Evolutionary conservation across 495 filamentous ascomycete genomes (phyloP).

Genomic region (Pyrenula aspistea): DNA sequence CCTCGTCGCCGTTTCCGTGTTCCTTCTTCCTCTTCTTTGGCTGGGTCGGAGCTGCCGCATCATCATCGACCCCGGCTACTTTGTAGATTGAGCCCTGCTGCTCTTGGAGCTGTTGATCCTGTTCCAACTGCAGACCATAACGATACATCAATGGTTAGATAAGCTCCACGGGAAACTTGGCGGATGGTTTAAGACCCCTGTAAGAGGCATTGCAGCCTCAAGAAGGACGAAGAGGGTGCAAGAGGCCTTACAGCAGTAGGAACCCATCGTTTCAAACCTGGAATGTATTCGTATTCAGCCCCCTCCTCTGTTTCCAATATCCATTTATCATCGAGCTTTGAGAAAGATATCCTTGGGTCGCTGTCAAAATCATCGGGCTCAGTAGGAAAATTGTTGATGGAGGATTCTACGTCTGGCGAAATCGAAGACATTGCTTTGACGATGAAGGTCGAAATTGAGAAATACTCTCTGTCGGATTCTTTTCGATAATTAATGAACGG

Average conservation of each 20-base stretch:
- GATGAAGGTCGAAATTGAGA: no score
- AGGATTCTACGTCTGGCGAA: conserved; percentile 2
- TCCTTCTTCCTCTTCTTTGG: conserved; percentile 65
- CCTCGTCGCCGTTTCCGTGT: conserved; percentile 44
- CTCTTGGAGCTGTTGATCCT: conserved; percentile 65
- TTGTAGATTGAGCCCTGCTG: conserved; percentile 69
- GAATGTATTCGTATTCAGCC: conserved; percentile 72
- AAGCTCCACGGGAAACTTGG: neutral
- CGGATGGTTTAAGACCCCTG: neutral
- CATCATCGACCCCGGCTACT: conserved; percentile 53
- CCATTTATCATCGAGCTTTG: conserved; percentile 65
- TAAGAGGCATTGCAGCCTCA: neutral
- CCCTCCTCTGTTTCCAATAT: conserved; percentile 78
- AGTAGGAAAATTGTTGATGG: conserved; percentile 45
- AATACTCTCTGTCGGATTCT: no score
- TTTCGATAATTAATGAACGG: no score
- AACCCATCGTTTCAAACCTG: conserved; percentile 64
- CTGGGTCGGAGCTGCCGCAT: conserved; percentile 37
- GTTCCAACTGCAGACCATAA: conserved; percentile 30
- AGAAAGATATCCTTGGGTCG: conserved; percentile 80
- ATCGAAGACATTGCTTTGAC: neutral
- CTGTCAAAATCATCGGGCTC: conserved; percentile 63
- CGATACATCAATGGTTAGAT: neutral
- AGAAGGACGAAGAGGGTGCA: neutral
- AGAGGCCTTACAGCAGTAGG: conserved; percentile 23